Percentiles rank a stretch among this genome's conserved stretches.
These are phyloP conservation scores for Fusarium albosuccineum DNA, from an alignment of 2,329 filamentous ascomycete species.

Conservation along the genomic window DNA sequence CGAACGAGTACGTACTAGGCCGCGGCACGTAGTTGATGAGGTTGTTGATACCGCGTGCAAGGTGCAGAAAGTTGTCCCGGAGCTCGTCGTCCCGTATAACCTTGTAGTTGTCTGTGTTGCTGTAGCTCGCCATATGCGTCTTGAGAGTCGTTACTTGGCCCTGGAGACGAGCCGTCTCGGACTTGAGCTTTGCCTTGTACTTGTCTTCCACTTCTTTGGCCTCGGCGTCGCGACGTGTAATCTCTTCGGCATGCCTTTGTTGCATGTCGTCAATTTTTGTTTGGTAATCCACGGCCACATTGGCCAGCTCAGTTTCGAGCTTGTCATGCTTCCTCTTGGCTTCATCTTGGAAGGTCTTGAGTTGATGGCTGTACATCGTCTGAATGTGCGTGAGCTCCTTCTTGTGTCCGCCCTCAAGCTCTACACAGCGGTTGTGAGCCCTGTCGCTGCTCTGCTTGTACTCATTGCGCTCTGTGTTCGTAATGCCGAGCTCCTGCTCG, in stretches of 20 bases:
- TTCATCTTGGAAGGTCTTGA: background rate
- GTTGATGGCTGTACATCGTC: background rate
- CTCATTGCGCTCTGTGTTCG: background rate
- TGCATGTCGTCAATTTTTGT: background rate
- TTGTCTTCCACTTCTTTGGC: background rate
- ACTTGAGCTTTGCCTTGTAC: background rate
- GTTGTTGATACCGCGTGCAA: conserved; percentile 20
- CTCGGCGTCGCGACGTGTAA: background rate
- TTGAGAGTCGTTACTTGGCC: conserved; percentile 2
- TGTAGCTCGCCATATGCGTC: conserved; percentile 26
- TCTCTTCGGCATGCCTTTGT: background rate
- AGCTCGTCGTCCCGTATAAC: conserved; percentile 22
- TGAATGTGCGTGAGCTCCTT: background rate
- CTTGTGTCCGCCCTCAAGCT: background rate
- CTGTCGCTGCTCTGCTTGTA: conserved; percentile 9
- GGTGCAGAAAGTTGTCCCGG: conserved; percentile 5
- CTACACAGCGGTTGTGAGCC: background rate
- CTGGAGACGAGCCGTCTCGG: conserved; percentile 5
- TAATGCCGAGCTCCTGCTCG: background rate
- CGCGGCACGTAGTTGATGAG: conserved; percentile 17
- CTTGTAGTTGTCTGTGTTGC: conserved; percentile 2
- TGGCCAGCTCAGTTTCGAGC: background rate
- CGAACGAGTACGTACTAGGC: background rate
- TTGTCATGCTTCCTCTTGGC: conserved; percentile 1
- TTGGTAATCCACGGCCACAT: background rate